A percentile compares a stretch with the other conserved stretches of the same genome.
Evolutionary conservation across 257 asterid genomes (phyloP).

Genomic region (Solanum sitiens): DNA sequence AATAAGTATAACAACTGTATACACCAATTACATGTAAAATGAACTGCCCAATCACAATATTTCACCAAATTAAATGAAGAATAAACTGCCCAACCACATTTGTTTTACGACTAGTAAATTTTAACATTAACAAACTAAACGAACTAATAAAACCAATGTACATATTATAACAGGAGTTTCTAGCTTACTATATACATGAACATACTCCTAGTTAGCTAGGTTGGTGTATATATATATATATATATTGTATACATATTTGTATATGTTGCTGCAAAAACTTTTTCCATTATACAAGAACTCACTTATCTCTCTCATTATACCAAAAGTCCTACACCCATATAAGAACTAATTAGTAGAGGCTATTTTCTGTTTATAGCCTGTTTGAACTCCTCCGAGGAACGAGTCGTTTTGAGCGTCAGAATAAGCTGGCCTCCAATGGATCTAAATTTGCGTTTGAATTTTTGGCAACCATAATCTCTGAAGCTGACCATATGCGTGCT

Average conservation of each 20-base stretch:
- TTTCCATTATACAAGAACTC: neutral
- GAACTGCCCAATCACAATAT: neutral
- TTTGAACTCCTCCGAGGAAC: neutral
- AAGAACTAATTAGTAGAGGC: neutral
- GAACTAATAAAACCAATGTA: neutral
- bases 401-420: neutral
- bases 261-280: neutral
- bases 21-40: neutral
- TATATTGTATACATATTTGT: too few species aligned
- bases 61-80: neutral
- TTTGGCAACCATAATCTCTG: conserved; percentile 51
- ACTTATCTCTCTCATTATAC: neutral
- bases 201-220: neutral
- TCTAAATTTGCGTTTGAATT: conserved; percentile 5
- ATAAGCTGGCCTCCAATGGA: neutral
- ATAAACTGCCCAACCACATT: neutral
- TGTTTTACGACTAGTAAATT: neutral
- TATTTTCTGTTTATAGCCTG: neutral
- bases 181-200: neutral
- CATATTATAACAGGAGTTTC: neutral
- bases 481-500: conserved; percentile 59
- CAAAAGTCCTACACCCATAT: neutral
- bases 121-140: neutral
- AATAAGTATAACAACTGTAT: neutral
- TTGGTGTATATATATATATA: neutral